Evolutionary conservation across 2,329 filamentous ascomycete species (phyloP).

Genomic region (Colletotrichum sansevieriae): DNA sequence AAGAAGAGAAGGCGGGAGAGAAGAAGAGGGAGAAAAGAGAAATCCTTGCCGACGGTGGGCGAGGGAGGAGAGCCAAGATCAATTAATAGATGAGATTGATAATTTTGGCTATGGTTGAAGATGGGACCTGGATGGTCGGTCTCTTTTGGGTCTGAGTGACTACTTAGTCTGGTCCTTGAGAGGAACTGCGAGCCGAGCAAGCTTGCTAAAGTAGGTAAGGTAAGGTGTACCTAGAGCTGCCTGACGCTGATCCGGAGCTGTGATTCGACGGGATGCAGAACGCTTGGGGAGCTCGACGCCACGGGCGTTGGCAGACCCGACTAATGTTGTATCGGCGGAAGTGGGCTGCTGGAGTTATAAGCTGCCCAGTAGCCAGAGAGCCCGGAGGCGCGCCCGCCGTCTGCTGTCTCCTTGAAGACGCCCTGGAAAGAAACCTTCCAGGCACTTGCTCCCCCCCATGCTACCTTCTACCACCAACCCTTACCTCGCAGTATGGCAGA

Average conservation of each 20-base stretch:
- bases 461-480: no score
- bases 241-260: neutral
- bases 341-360: constrained; percentile 37
- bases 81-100: constrained; percentile 39
- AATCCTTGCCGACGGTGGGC: constrained; percentile 20
- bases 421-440: no score
- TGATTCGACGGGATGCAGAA: constrained; percentile 19
- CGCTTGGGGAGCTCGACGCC: constrained; percentile 28
- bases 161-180: neutral
- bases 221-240: constrained; percentile 12
- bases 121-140: constrained; percentile 35
- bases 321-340: constrained; percentile 32
- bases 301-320: constrained; percentile 34
- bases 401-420: no score
- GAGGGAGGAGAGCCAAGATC: constrained; percentile 33
- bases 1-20: constrained; percentile 6
- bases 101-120: constrained; percentile 27
- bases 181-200: constrained; percentile 3
- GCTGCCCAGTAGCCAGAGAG: neutral
- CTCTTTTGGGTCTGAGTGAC: constrained; percentile 32
- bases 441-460: no score
- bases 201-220: constrained; percentile 6
- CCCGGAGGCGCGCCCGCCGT: no score
- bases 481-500: no score
- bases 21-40: constrained; percentile 10